Conservation (phyloP, 1,284 basidiomycete species). For the Cryptococcus wingfieldii region DNA sequence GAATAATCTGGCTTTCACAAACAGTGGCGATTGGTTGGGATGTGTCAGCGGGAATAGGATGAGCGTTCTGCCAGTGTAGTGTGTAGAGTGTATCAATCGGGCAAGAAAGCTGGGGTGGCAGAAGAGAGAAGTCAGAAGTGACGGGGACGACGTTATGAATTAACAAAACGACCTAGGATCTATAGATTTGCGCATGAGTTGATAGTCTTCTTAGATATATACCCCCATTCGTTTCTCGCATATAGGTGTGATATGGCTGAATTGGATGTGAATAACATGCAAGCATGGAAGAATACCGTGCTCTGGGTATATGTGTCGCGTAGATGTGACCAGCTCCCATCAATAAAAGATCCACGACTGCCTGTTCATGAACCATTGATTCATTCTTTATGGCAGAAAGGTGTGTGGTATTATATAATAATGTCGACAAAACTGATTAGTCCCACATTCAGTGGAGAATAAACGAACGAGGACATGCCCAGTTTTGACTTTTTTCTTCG, state of each 20-base stretch:
- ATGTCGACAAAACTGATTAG: constrained; percentile 42
- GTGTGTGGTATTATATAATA: too few species aligned
- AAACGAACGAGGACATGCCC: constrained; percentile 38
- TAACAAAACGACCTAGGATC: too few species aligned
- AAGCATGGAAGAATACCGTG: too few species aligned
- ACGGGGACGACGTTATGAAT: too few species aligned
- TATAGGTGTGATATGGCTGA: too few species aligned
- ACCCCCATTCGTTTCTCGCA: too few species aligned
- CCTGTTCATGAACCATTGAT: neutral
- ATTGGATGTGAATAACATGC: too few species aligned
- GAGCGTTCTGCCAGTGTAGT: constrained; percentile 71
- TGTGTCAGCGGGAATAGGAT: constrained; percentile 77
- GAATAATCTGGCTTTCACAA: constrained; percentile 74
- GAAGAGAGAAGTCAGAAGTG: neutral
- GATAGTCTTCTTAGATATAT: too few species aligned
- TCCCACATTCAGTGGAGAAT: constrained; percentile 34
- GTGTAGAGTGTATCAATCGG: neutral
- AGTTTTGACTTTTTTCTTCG: constrained; percentile 33
- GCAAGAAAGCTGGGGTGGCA: neutral
- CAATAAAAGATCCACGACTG: too few species aligned
- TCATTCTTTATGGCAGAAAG: neutral
- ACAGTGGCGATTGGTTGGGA: constrained; percentile 78
- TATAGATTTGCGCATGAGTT: too few species aligned
- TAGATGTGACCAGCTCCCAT: too few species aligned
- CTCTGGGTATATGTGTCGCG: too few species aligned